Evolutionary conservation across 257 asterid genomes (phyloP), one percentile per base, ranked within the genome.

Genomic region (Schizonepeta tenuifolia): DNA sequence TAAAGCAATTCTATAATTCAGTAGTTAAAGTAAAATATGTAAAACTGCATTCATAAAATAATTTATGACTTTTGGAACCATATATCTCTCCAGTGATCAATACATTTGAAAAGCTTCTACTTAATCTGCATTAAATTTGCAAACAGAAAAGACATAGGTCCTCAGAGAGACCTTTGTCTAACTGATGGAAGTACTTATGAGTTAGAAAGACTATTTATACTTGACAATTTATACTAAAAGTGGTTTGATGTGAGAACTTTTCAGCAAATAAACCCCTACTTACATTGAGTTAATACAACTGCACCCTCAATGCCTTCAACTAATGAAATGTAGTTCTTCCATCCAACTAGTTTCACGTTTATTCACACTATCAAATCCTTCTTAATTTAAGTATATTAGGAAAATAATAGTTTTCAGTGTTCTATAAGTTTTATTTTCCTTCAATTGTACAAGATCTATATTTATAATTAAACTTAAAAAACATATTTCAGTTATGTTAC

Each of bases 31-130:
- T 49, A 61, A 65, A 64, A 35, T 41, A 41, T 47, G 17, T 24
- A 54, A 33, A 10, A 57, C 18, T 58, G 15, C 69, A 46, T 46
- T 20, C 36, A 49, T 20, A 65, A 38, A 14, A 40, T 15, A 59
- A 43, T 65, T 64, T 50, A 62, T 31, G 67, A 35, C 58, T 28
- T 18, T 53, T 53, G 47, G 67, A 38, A 65, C 14, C 20, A 51
- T 54, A 69, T 54, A 65, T n/a, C 66, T 57, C 12, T 57, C 69
- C 74, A 53, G 36, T 5, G 41, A 54, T 44, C 59, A 28, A 72
- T 58, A 22, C 33, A 33, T 54, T 13, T 7, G 7, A 43, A 61
- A 71, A 33, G 67, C 51, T 53, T 67, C 31, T 11, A 47, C 41
- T 60, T 69, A 40, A 43, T 77, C 36, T 59, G 11, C 64, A 66